Conservation (phyloP, 2,329 filamentous ascomycete genomes). For the Paramyrothecium roridum region DNA sequence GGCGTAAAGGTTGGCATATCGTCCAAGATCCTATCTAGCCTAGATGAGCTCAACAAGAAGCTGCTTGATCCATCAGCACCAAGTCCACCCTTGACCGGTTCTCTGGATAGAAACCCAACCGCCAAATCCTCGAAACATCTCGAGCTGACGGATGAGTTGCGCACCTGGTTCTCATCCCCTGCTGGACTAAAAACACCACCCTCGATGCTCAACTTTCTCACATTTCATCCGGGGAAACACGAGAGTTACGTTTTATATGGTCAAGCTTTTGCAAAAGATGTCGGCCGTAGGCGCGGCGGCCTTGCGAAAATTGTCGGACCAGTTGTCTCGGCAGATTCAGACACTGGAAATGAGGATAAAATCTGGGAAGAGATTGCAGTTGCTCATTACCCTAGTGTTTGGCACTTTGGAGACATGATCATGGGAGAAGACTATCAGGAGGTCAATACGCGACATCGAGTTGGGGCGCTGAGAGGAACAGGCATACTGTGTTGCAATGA, state of each 20-base stretch:
- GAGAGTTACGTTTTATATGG: slow-evolving; percentile 56
- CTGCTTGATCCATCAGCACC: background rate
- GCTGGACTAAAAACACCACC: slow-evolving; percentile 34
- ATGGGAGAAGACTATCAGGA: background rate
- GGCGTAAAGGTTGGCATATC: background rate
- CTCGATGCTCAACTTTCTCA: slow-evolving; percentile 62
- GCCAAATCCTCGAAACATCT: slow-evolving; percentile 36
- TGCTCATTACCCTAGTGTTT: slow-evolving; percentile 61
- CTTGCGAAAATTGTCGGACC: slow-evolving; percentile 60
- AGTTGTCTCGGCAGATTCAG: too few relatives aligned
- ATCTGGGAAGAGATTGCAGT: slow-evolving; percentile 63
- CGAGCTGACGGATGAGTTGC: slow-evolving; percentile 49
- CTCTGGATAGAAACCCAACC: background rate
- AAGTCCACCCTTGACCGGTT: background rate
- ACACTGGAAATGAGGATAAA: slow-evolving; percentile 15
- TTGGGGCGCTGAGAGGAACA: background rate
- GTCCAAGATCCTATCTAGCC: background rate
- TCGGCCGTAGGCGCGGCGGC: slow-evolving; percentile 52
- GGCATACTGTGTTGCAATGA: background rate
- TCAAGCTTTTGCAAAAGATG: slow-evolving; percentile 42
- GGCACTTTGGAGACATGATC: slow-evolving; percentile 55
- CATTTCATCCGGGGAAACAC: slow-evolving; percentile 51
- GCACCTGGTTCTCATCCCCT: slow-evolving; percentile 43
- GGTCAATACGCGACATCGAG: background rate
- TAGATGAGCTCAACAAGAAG: background rate